A percentile compares a stretch with the other conserved stretches of the same genome.
Evolutionary conservation across 176 grass and related monocot species (phyloP).

Genomic region (Alopecurus myosuroides): DNA sequence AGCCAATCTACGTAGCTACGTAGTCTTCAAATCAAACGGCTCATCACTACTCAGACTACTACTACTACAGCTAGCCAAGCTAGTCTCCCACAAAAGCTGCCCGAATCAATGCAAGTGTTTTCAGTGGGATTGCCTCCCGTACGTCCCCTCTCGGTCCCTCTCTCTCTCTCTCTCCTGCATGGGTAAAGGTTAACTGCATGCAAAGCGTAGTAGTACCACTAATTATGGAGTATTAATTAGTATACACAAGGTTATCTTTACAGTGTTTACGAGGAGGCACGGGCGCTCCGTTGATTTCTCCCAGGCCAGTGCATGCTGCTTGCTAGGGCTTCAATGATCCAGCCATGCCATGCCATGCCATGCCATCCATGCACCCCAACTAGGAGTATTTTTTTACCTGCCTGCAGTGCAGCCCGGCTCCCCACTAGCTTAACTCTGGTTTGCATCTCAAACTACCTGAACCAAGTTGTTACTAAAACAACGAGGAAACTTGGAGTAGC

Average conservation of each 20-base stretch:
- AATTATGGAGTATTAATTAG: conserved; percentile 26
- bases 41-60: background rate
- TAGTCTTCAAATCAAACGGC: conserved; percentile 24
- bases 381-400: background rate
- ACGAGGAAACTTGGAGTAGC: background rate
- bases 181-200: conserved; percentile 13
- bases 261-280: conserved; percentile 62
- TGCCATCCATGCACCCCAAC: background rate
- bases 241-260: conserved; percentile 35
- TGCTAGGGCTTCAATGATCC: conserved; percentile 28
- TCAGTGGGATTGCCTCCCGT: conserved; percentile 43
- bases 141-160: background rate
- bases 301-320: conserved; percentile 37
- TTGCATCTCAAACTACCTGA: conserved; percentile 36
- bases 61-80: background rate
- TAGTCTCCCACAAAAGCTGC: conserved; percentile 43
- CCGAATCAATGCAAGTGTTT: conserved; percentile 52
- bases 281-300: conserved; percentile 81
- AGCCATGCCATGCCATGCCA: background rate
- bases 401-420: background rate
- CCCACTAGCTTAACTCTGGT: background rate
- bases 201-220: background rate
- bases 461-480: conserved; percentile 11
- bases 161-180: background rate
- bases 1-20: conserved; percentile 1